Evolutionary conservation across 2,329 filamentous ascomycete species (phyloP), one percentile per base, ranked within the genome.

Genomic region (Shiraia sp.): DNA sequence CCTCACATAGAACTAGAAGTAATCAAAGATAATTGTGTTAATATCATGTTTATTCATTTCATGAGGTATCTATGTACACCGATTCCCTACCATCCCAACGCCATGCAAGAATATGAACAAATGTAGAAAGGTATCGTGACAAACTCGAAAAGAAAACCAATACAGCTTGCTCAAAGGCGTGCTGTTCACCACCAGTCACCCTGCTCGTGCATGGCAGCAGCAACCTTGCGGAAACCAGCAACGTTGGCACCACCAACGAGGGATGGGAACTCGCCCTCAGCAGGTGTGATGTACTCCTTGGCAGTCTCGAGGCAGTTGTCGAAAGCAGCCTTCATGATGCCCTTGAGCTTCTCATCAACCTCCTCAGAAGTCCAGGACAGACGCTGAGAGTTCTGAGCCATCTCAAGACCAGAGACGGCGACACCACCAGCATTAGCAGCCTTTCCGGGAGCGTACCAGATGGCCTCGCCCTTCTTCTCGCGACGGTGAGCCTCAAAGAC

Each of bases 371-470:
- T 88, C 93, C 93, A 99, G 65, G 76, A 81, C 55, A 96, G 79
- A 47, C 92, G 86, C 72, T 86, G 75, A 55, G 87, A 92, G 83
- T 99, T 97, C 83, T 99, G 93, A 6, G 92, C 91, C 93, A 99
- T 99, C 81, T 99, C 93, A 31, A 99, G 83, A 61, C 93, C 93
- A 2, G 90, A 96, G 28, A 99, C 93, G 42, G 93, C 93, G 43
- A 97, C 93, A 79, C 93, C 93, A 72, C 93, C 93, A 58, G 90
- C 90, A 79, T 97, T 97, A 76, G 92, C 89, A 23, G 93, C 93
- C 83, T 97, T 97, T 53, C 73, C 92, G 36, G 92, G 92, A 13
- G 88, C 93, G 73, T 97, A 97, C 93, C 93, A 99, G 72, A 96
- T 84, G 47, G 88, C 83, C 6, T 74, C 73, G 53, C 82, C 83